These are phyloP conservation scores for Aspergillus sp. DNA, from an alignment of 2,329 filamentous ascomycete genomes.

Conservation along the genomic window DNA sequence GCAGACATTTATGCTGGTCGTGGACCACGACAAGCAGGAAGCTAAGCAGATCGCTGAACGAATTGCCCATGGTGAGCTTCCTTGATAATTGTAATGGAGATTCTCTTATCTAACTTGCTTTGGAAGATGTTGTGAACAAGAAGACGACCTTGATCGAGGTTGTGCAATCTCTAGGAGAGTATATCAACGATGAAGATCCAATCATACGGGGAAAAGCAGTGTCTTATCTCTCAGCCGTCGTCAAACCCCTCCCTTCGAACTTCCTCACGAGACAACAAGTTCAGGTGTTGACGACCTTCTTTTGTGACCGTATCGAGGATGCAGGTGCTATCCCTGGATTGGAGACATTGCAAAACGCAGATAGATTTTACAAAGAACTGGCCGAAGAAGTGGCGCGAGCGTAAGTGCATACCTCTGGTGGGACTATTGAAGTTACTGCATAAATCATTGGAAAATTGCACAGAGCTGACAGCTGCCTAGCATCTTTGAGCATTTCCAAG, in stretches of 20 bases:
- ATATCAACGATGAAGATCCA: conserved; percentile 62
- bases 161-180: conserved; percentile 61
- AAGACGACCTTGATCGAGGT: conserved; percentile 58
- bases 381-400: conserved; percentile 51
- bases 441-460: conserved; percentile 1
- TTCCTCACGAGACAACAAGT: conserved; percentile 58
- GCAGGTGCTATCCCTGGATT: conserved; percentile 57
- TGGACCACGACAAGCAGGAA: conserved; percentile 43
- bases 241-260: conserved; percentile 47
- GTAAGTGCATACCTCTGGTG: conserved; percentile 31
- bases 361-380: conserved; percentile 56
- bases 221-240: conserved; percentile 39
- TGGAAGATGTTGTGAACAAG: conserved; percentile 53
- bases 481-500: conserved; percentile 49
- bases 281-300: conserved; percentile 59
- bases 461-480: conserved; percentile 26
- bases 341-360: conserved; percentile 54
- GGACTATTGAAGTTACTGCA: conserved; percentile 6
- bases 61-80: conserved; percentile 38
- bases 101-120: conserved; percentile 12
- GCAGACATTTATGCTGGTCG: conserved; percentile 45
- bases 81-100: not conserved
- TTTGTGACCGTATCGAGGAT: conserved; percentile 61
- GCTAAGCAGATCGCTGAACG: conserved; percentile 40
- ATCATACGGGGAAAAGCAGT: conserved; percentile 56